Percentiles rank a stretch among this genome's conserved stretches.
phyloP scores from a whole-genome alignment of 192 early-diverging fungal genomes.

The Entomortierella beljakovae region DNA sequence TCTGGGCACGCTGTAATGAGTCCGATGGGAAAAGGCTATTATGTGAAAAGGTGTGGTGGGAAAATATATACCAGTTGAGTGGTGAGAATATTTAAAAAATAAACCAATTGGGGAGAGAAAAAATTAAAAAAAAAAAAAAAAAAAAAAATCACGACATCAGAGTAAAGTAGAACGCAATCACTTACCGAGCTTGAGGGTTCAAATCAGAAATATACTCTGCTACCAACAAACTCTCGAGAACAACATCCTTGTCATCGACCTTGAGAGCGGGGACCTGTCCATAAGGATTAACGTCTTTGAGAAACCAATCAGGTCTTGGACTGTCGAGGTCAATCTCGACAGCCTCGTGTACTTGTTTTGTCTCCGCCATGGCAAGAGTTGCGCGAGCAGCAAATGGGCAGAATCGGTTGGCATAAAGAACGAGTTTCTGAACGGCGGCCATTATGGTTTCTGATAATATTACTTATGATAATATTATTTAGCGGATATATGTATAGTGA shows the following conservation, averaged over 20 bases:
- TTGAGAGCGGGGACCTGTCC: slow-evolving; percentile 72
- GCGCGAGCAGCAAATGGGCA: slow-evolving; percentile 80
- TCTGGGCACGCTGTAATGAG: slow-evolving; percentile 54
- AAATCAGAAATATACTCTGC: slow-evolving; percentile 57
- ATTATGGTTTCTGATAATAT: background rate
- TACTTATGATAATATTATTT: background rate
- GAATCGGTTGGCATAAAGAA: slow-evolving; percentile 60
- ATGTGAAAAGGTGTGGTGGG: background rate
- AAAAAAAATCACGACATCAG: background rate
- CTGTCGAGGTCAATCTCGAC: slow-evolving; percentile 70
- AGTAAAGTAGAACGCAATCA: background rate
- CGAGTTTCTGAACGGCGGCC: slow-evolving; percentile 36
- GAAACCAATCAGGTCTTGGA: slow-evolving; percentile 41
- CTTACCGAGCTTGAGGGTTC: slow-evolving; percentile 63
- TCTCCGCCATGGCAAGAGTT: slow-evolving; percentile 68
- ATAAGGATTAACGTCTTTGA: slow-evolving; percentile 69
- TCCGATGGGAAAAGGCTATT: slow-evolving; percentile 56
- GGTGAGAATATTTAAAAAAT: too few relatives aligned
- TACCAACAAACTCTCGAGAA: slow-evolving; percentile 72
- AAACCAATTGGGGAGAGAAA: too few relatives aligned
- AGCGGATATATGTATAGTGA: background rate
- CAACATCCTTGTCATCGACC: slow-evolving; percentile 62
- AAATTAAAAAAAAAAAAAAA: too few relatives aligned
- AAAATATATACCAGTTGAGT: background rate
- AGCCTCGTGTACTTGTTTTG: slow-evolving; percentile 58